These are phyloP conservation scores for Ehretia macrophylla DNA, from an alignment of 257 asterid species.

Conservation along the genomic window DNA sequence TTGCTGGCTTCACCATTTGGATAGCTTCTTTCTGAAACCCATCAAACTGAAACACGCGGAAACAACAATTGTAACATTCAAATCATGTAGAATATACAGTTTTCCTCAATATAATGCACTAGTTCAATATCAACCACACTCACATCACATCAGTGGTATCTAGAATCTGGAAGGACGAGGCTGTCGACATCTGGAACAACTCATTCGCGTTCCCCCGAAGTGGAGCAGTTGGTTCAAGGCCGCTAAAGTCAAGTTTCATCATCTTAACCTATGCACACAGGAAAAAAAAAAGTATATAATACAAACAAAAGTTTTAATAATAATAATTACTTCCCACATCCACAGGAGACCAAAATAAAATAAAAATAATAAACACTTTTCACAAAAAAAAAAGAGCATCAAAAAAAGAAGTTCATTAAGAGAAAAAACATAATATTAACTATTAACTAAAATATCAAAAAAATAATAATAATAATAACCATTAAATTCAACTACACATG, in stretches of 20 bases:
- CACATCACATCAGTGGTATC: constrained; percentile 56
- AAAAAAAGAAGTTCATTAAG: no score
- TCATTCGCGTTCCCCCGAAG: constrained; percentile 41
- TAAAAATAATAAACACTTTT: no score
- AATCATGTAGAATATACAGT: not conserved
- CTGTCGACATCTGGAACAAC: constrained; percentile 31
- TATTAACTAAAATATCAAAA: no score
- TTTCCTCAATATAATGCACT: not conserved
- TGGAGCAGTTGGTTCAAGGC: constrained; percentile 62
- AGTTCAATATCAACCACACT: constrained; percentile 19
- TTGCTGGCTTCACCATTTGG: constrained; percentile 99
- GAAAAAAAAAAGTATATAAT: not conserved
- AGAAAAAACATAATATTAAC: no score
- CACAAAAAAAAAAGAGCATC: no score
- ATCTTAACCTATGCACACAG: constrained; percentile 23
- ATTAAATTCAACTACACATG: no score
- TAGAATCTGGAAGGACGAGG: constrained; percentile 66
- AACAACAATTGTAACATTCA: not conserved
- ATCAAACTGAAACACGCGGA: constrained; percentile 54
- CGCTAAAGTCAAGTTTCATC: constrained; percentile 78
- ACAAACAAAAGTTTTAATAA: no score
- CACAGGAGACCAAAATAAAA: no score
- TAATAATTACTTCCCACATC: no score
- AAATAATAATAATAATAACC: no score
- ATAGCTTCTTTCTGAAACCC: constrained; percentile 85